Base-by-base conservation (phyloP, 805 yeast species). In the Suhomyces xylopsoci region DNA sequence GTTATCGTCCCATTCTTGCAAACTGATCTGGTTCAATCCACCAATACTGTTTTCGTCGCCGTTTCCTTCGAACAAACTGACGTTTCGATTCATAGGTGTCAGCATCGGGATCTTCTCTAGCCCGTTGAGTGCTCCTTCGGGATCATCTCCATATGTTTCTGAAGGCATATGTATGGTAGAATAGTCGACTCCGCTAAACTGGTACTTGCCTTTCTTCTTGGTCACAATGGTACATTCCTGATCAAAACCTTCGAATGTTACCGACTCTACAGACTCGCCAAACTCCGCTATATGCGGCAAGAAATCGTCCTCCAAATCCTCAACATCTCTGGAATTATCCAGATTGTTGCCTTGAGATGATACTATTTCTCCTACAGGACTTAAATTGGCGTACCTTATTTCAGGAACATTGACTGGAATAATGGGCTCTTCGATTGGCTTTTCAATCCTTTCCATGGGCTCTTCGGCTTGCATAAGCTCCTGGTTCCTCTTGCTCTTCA, bases 1-100 rank as follows among this genome's bases (percentile, higher is more conserved):
- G 47, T 63, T 60, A 6, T 53, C 57, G 24, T 69, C 66, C 78
- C 78, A 73, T 20, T 70, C 69, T 15, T 68, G 58, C 9, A 66
- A 58, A 7, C 72, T 63, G 15, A 73, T 67, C 50, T 62, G 58
- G 19, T 54, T 54, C 38, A 50, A 36, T 4, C 44, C 46, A 14
- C 17, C 17, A 20, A 14, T 15, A 46, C 28, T 34, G 26, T 17
- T 30, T 34, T 47, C 49, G 12, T 47, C 49, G 28, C 26, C 30
- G 6, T 42, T 42, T 12, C 45, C 45, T 22, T 22, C 36, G 10
- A 34, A 22, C 49, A 42, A 47, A 30, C 43, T 47, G 19, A 47
- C 25, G 10, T 28, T 22, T 20, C 42, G 26, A 8, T 42, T 42
- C 26, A 22, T 5, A 40, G 32, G 44, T 14, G 43, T 26, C 15